These are phyloP conservation scores for Hypoxylon lienhwacheense DNA, from an alignment of 495 filamentous ascomycete species.

Conservation along the genomic window DNA sequence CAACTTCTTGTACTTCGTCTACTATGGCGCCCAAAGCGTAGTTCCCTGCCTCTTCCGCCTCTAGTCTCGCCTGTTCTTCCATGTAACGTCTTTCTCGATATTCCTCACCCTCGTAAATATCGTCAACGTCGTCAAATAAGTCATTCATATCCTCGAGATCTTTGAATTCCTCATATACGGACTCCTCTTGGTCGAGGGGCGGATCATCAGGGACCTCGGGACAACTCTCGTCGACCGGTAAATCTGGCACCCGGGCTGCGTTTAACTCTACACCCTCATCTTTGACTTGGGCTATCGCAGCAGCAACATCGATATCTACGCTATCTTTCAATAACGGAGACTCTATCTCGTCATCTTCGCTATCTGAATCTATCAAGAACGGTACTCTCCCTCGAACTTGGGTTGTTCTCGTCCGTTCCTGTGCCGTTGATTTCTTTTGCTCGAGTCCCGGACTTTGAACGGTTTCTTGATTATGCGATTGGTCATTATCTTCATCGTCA, in stretches of 20 bases:
- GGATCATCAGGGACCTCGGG: conserved; percentile 35
- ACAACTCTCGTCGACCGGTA: conserved; percentile 30
- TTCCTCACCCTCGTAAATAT: conserved; percentile 62
- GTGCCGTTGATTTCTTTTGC: not conserved
- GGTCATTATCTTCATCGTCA: conserved; percentile 1
- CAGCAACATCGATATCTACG: conserved; percentile 2
- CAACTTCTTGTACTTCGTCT: conserved; percentile 24
- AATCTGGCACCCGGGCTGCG: conserved; percentile 34
- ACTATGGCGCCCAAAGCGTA: conserved; percentile 42
- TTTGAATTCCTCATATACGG: conserved; percentile 52
- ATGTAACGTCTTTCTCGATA: conserved; percentile 61
- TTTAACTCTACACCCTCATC: conserved; percentile 3
- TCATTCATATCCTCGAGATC: conserved; percentile 68
- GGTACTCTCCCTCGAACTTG: conserved; percentile 46
- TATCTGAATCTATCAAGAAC: conserved; percentile 70
- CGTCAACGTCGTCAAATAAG: conserved; percentile 51
- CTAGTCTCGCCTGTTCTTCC: conserved; percentile 63
- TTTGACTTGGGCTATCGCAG: not conserved
- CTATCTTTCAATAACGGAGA: conserved; percentile 1
- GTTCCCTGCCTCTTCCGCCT: conserved; percentile 51
- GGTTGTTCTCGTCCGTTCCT: conserved; percentile 11
- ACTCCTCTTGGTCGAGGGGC: conserved; percentile 55
- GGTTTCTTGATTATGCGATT: not conserved
- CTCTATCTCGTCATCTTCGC: conserved; percentile 54
- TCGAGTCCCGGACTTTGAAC: not conserved